These are phyloP conservation scores for Naganishia albida DNA, from an alignment of 1,284 basidiomycete species.

Conservation along the genomic window DNA sequence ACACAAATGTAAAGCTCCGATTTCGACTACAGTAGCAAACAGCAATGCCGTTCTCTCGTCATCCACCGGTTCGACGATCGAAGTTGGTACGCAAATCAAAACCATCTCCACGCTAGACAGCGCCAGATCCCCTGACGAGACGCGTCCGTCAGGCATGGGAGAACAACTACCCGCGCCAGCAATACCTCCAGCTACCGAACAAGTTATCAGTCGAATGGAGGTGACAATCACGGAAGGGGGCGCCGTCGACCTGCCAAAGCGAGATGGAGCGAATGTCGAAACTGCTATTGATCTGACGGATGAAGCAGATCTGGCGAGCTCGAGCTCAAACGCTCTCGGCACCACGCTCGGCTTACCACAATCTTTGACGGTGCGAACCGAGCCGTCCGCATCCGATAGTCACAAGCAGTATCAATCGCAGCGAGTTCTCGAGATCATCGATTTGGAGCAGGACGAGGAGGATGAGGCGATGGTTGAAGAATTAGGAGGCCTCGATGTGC, in stretches of 20 bases:
- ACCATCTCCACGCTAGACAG: background rate
- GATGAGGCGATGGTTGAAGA: conserved; percentile 18
- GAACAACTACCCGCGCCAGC: background rate
- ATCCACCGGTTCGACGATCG: no score
- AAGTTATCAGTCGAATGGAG: background rate
- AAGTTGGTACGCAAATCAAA: no score
- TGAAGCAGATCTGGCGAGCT: background rate
- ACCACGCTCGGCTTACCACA: background rate
- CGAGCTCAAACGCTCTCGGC: background rate
- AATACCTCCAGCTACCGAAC: background rate
- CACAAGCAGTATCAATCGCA: no score
- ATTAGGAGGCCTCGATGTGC: conserved; percentile 4
- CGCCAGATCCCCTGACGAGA: background rate
- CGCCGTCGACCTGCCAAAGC: no score
- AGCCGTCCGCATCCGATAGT: no score
- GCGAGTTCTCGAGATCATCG: no score
- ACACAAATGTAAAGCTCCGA: no score
- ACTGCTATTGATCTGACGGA: background rate
- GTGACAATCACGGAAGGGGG: background rate
- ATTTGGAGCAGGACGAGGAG: conserved; percentile 22
- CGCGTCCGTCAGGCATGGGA: background rate
- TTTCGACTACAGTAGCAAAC: no score
- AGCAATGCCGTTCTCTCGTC: no score
- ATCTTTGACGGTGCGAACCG: background rate
- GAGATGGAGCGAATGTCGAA: background rate